These are phyloP conservation scores for Byssothecium circinans DNA, from an alignment of 2,329 filamentous ascomycete genomes.

Conservation along the genomic window DNA sequence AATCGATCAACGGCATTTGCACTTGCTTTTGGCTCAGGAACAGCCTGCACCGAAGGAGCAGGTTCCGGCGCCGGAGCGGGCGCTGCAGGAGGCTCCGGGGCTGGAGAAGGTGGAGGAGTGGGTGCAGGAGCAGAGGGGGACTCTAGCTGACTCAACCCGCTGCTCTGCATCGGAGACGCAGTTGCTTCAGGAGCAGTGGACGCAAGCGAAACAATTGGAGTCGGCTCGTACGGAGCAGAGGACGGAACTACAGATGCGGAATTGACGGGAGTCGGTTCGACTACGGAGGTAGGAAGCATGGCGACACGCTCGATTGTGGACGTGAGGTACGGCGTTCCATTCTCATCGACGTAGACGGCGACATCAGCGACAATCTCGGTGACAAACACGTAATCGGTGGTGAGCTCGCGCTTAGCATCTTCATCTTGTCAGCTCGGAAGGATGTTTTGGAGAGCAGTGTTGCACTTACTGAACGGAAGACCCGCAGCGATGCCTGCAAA, in stretches of 20 bases:
- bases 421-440: constrained; percentile 10
- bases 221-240: constrained; percentile 4
- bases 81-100: constrained; percentile 7
- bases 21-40: constrained; percentile 5
- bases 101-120: constrained; percentile 7
- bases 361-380: constrained; percentile 34
- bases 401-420: constrained; percentile 36
- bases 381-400: constrained; percentile 36
- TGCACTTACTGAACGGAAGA: constrained; percentile 44
- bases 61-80: not conserved
- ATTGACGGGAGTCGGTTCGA: constrained; percentile 12
- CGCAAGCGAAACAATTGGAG: constrained; percentile 5
- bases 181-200: constrained; percentile 11
- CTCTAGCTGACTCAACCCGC: not conserved
- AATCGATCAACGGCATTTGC: constrained; percentile 11
- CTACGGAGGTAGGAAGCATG: constrained; percentile 11
- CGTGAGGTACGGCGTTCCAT: constrained; percentile 32
- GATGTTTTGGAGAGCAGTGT: not conserved
- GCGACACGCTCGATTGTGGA: constrained; percentile 16
- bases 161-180: too few species aligned
- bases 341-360: constrained; percentile 36
- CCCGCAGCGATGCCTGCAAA: constrained; percentile 49
- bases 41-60: not conserved
- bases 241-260: constrained; percentile 5
- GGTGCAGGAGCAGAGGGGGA: constrained; percentile 6